Percentiles rank a stretch among this genome's conserved stretches.
Evolutionary conservation across 2,329 filamentous ascomycete species (phyloP).

Genomic region (Biscogniauxia marginata): DNA sequence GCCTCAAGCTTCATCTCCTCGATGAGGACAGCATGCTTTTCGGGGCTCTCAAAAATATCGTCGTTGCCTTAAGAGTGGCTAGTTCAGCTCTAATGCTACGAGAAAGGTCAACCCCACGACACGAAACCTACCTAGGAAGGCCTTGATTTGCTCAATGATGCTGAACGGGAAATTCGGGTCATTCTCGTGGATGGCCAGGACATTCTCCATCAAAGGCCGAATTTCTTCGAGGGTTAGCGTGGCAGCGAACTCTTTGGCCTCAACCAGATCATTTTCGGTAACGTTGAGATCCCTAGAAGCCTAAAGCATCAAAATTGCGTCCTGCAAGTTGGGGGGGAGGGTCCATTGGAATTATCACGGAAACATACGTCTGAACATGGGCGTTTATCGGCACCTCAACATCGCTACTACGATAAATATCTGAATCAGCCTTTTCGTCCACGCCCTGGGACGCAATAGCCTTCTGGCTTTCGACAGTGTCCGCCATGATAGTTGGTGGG

Average conservation of each 20-base stretch:
- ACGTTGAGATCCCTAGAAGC: conserved; percentile 24
- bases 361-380: conserved; percentile 17
- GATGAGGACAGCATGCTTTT: conserved; percentile 34
- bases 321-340: neutral
- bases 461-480: conserved; percentile 8
- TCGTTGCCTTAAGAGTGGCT: neutral
- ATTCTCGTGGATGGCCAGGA: conserved; percentile 41
- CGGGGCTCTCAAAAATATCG: conserved; percentile 33
- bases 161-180: conserved; percentile 48
- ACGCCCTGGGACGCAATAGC: conserved; percentile 7
- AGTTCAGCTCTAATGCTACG: neutral
- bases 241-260: conserved; percentile 23
- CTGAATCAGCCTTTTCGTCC: conserved; percentile 8
- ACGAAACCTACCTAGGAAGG: conserved; percentile 34
- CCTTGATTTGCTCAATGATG: conserved; percentile 40
- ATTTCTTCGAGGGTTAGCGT: conserved; percentile 23
- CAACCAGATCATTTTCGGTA: conserved; percentile 23
- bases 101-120: too few species aligned
- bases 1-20: conserved; percentile 36
- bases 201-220: conserved; percentile 34
- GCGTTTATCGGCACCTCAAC: conserved; percentile 10
- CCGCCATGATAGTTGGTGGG: conserved; percentile 4
- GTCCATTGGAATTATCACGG: neutral
- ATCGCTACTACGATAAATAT: conserved; percentile 11
- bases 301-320: neutral